Conservation (phyloP, 345 rosid species). For the Litchi chinensis region DNA sequence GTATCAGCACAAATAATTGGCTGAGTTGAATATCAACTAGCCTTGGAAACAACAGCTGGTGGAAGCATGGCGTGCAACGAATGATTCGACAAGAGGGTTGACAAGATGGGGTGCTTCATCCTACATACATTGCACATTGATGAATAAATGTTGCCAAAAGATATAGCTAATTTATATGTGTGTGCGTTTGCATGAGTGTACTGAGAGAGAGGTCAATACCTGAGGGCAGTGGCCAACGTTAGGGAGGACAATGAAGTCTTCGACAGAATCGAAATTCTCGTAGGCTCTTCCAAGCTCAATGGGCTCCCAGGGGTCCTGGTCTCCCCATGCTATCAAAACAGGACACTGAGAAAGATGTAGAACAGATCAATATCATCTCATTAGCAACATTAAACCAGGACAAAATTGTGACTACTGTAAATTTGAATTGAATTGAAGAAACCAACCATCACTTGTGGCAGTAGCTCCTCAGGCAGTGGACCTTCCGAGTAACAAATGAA, state of each 20-base stretch:
- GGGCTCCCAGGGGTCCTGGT: conserved; percentile 96
- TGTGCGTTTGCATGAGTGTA: background rate
- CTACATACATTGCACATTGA: conserved; percentile 47
- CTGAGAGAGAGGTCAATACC: conserved; percentile 41
- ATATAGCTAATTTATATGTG: background rate
- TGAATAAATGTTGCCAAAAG: background rate
- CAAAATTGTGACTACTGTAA: background rate
- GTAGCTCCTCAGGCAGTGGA: conserved; percentile 90
- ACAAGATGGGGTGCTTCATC: conserved; percentile 89
- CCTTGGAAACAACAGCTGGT: conserved; percentile 23
- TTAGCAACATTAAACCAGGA: background rate
- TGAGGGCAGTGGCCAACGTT: conserved; percentile 93
- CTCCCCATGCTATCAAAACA: conserved; percentile 90
- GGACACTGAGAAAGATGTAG: conserved; percentile 57
- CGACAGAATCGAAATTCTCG: conserved; percentile 57
- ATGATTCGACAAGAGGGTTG: conserved; percentile 81
- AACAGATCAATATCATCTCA: background rate
- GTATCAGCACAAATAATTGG: conserved; percentile 7
- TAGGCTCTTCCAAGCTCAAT: conserved; percentile 76
- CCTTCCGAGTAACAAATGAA: conserved; percentile 93
- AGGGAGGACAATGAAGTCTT: conserved; percentile 75
- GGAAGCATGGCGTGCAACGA: conserved; percentile 60
- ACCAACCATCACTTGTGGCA: conserved; percentile 70
- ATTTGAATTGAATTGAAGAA: conserved; percentile 12
- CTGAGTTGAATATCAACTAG: conserved; percentile 14